Percentiles rank a stretch among this genome's conserved stretches.
Conservation (phyloP, 805 yeast genomes). For the Lipomyces mesembrius region DNA sequence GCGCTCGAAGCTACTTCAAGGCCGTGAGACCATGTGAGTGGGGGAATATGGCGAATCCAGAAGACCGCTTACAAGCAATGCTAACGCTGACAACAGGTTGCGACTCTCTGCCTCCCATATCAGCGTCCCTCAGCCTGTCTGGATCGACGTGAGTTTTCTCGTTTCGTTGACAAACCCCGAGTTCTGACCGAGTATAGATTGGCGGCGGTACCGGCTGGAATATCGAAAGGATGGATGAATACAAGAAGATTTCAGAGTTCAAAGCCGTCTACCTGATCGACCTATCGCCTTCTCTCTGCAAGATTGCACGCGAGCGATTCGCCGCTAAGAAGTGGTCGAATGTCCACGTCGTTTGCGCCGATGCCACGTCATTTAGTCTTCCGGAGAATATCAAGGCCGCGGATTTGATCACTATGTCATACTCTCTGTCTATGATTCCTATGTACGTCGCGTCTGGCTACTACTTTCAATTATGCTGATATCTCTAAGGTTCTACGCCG, state of each 20-base stretch:
- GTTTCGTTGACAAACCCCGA: neutral
- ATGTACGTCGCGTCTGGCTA: slow-evolving; percentile 50
- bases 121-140: slow-evolving; percentile 53
- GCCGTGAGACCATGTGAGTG: slow-evolving; percentile 65
- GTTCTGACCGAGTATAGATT: slow-evolving; percentile 44
- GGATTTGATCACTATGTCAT: slow-evolving; percentile 78
- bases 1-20: slow-evolving; percentile 66
- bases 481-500: slow-evolving; percentile 54
- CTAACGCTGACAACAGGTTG: slow-evolving; percentile 16
- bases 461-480: neutral
- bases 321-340: slow-evolving; percentile 55
- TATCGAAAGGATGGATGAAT: slow-evolving; percentile 69
- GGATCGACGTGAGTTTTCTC: slow-evolving; percentile 57
- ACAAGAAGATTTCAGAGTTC: slow-evolving; percentile 55
- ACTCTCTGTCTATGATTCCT: slow-evolving; percentile 85
- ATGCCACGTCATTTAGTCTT: slow-evolving; percentile 71
- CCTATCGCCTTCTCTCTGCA: slow-evolving; percentile 75
- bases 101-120: slow-evolving; percentile 25
- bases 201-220: slow-evolving; percentile 90
- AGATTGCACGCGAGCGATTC: slow-evolving; percentile 67
- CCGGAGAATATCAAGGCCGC: slow-evolving; percentile 50
- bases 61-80: slow-evolving; percentile 38
- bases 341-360: slow-evolving; percentile 71
- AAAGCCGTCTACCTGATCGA: slow-evolving; percentile 74
- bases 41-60: slow-evolving; percentile 40